A percentile compares a stretch with the other conserved stretches of the same genome.
These are phyloP conservation scores for Tylopilus subfusipes DNA, from an alignment of 768 basidiomycete species.

Conservation along the genomic window DNA sequence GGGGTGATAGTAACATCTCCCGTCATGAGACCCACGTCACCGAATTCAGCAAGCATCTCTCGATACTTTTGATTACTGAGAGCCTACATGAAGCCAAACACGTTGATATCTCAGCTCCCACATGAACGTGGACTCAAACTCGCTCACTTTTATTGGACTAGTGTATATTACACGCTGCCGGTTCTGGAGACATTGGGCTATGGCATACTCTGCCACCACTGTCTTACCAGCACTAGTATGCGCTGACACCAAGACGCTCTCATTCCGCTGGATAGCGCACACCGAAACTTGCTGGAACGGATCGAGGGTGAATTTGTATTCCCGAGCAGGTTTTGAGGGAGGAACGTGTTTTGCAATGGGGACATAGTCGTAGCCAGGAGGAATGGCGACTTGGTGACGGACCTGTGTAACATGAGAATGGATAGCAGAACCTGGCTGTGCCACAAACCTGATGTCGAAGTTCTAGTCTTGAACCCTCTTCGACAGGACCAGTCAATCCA, in stretches of 20 bases:
- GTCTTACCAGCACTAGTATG: conserved; percentile 99
- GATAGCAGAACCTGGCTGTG: not conserved
- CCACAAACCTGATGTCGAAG: conserved; percentile 66
- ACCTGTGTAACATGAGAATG: conserved; percentile 47
- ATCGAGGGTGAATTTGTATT: conserved; percentile 95
- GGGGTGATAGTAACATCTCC: conserved; percentile 99
- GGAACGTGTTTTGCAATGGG: conserved; percentile 92
- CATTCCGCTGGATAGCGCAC: conserved; percentile 93
- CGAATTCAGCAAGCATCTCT: conserved; percentile 95
- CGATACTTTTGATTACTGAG: conserved; percentile 99
- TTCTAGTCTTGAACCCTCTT: conserved; percentile 67
- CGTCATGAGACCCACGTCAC: conserved; percentile 98
- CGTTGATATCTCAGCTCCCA: conserved; percentile 9
- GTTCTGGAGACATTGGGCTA: conserved; percentile 90
- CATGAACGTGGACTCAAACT: conserved; percentile 13
- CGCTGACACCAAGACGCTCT: conserved; percentile 95
- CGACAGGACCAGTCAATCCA: conserved; percentile 74
- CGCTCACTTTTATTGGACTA: conserved; percentile 94
- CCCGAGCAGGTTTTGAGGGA: conserved; percentile 82
- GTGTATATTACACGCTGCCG: conserved; percentile 98
- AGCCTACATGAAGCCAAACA: conserved; percentile 54
- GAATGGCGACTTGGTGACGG: conserved; percentile 94
- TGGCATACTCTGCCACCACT: conserved; percentile 98
- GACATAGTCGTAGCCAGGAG: conserved; percentile 84
- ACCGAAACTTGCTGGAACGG: conserved; percentile 97